A percentile compares a stretch with the other conserved stretches of the same genome.
Evolutionary conservation across 2,329 filamentous ascomycete species (phyloP).

Genomic region (Verticillium isaacii): DNA sequence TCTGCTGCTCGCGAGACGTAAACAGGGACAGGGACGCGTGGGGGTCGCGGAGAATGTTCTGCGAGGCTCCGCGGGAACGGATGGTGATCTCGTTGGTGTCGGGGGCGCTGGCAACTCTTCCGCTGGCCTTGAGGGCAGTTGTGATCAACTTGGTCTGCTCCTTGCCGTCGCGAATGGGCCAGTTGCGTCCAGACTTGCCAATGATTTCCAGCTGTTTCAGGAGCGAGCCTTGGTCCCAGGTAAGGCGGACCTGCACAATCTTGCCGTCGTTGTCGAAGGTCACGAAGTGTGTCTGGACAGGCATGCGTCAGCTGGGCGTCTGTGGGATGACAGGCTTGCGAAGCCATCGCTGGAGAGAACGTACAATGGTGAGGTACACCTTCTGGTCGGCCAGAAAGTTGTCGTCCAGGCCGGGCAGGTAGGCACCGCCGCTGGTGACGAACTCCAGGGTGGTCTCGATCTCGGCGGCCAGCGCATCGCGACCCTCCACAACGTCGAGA

Average conservation of each 20-base stretch:
- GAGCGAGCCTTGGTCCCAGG: constrained; percentile 92
- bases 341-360: constrained; percentile 27
- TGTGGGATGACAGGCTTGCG: neutral
- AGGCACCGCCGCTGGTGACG: constrained; percentile 72
- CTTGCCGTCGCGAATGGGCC: constrained; percentile 85
- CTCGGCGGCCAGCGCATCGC: constrained; percentile 67
- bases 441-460: constrained; percentile 83
- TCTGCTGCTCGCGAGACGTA: constrained; percentile 58
- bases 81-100: constrained; percentile 30
- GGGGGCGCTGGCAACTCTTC: constrained; percentile 25
- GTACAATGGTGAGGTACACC: constrained; percentile 76
- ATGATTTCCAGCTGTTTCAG: constrained; percentile 94
- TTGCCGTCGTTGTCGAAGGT: constrained; percentile 71
- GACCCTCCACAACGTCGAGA: constrained; percentile 68
- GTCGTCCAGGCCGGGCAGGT: constrained; percentile 85
- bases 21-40: constrained; percentile 74
- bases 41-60: constrained; percentile 54
- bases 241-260: constrained; percentile 82
- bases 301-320: constrained; percentile 3
- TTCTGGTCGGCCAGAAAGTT: constrained; percentile 85
- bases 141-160: constrained; percentile 78
- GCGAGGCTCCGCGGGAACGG: constrained; percentile 48
- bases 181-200: constrained; percentile 82
- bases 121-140: constrained; percentile 49
- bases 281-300: constrained; percentile 74